Base-by-base conservation (phyloP, 495 filamentous ascomycete species). In the Patellaria atrata region DNA sequence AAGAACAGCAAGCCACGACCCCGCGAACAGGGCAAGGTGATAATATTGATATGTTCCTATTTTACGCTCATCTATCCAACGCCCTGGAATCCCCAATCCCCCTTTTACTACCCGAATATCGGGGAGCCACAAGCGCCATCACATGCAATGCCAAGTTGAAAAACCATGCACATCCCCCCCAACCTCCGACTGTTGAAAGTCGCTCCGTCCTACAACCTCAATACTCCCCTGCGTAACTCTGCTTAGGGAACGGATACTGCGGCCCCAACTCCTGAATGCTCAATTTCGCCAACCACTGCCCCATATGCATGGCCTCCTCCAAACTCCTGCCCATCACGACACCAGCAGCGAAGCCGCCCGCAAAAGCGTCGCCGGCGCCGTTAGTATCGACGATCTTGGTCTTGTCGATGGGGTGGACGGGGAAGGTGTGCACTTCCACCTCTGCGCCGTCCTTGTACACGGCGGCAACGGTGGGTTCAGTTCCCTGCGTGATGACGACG, bases 311-410 rank as follows among this genome's bases (percentile, higher is more conserved):
- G 45, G 65, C 68, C 38, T 74, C 68, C 31, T 77, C 76, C 9
- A 97, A 62, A 26, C 73, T 55, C 62, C 84, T 78, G 53, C 81
- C 84, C 53, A 81, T 66, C 29, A 92, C 82, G 40, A 97, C 62
- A 45, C 84, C 89, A 30, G 87, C 87, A 29, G 75, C 62, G 62
- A 97, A 86, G 40, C 89, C 89, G 53, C 86, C 89, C 34, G 86
- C 86, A 51, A 96, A 97, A 22, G 91, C 89, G 58, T 97, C 89
- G 58, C 77, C 89, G 39, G 89, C 89, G 52, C 89, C 89, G 54
- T 84, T 99, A 50, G 89, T 96, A 62, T 99, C 89, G 53, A 73
- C 74, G 55, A 97, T 94, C 59, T 79, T 61, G 19, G 71, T 65
- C 55, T 71, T 63, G 37, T 66, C 60, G 52, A 96, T 77, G 39